Base-by-base conservation (phyloP, 257 asterid genomes). In the Coffea eugenioides region DNA sequence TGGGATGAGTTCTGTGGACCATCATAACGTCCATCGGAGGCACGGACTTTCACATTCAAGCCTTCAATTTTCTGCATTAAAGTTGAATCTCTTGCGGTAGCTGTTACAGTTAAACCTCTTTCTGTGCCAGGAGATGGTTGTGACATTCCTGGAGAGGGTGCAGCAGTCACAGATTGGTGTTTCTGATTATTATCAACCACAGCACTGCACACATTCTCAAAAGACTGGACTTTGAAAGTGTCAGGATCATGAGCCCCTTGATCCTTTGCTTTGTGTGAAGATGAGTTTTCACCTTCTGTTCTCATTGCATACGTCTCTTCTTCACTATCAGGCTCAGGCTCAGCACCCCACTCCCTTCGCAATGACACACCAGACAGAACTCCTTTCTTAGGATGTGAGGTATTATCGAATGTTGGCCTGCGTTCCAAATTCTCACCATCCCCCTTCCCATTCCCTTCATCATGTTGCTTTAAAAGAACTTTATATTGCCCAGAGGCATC, bases 321-420 rank as follows among this genome's bases (percentile, higher is more conserved):
- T 62, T 88, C 96, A n/a, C 85, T 71, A 67, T 82, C 89, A 77
- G 85, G 88, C 67, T 90, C 97, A 77, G 95, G 88, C 67, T 90
- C 97, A 77, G 95, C 93, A 45, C 97, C 94, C 97, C 95, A 89
- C 88, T 96, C 99, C 86, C 86, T 92, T 41, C 85, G 85, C 18
- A 80, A 78, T 78, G 90, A 45, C 75, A 80, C 81, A 77, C 78
- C 62, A 75, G 86, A 84, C 75, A 76, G 84, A 36, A 81, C 84
- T 34, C 59, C 74, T 83, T 82, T 90, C 34, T 83, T 93, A 70
- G 87, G 81, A 85, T 83, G 68, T 4, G 78, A 70, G 25, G 82
- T 5, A 56, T 16, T 77, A 81, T 83, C 83, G 77, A 76, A 69
- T 49, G 87, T 88, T 80, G 72, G 41, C 41, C 74, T 80, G 81